These are phyloP conservation scores for Coemansia sp. DNA, from an alignment of 192 early-diverging fungal genomes.

Conservation along the genomic window DNA sequence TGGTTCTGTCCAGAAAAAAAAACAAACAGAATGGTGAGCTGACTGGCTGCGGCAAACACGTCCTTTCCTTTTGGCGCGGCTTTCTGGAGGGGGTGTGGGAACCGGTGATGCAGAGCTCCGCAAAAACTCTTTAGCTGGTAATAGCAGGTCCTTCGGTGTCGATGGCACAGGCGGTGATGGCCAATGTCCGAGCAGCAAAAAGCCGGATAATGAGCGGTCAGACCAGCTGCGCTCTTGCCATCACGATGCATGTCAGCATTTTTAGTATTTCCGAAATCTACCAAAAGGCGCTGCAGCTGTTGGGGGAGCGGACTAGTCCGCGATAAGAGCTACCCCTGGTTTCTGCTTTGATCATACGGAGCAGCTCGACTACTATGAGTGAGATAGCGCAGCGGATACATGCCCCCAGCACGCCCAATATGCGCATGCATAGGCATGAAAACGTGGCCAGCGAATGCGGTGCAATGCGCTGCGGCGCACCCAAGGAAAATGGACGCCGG, in stretches of 20 bases:
- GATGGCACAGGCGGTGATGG: background rate
- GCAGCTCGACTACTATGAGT: background rate
- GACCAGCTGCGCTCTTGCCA: background rate
- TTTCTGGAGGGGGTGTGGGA: background rate
- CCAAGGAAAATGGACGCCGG: background rate
- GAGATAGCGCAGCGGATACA: constrained; percentile 1
- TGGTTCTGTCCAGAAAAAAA: background rate
- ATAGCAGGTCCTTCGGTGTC: background rate
- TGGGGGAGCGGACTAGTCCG: background rate
- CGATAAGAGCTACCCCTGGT: background rate
- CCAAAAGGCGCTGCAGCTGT: background rate
- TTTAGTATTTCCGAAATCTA: background rate
- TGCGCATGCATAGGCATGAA: background rate
- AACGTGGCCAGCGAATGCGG: background rate
- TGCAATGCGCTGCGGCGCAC: background rate
- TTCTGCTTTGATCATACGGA: background rate
- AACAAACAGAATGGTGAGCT: background rate
- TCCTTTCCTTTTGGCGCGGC: background rate
- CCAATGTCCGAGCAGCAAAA: background rate
- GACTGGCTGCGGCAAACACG: background rate
- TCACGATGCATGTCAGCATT: background rate
- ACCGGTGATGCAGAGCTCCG: background rate
- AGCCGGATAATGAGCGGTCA: background rate
- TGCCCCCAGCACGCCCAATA: background rate
- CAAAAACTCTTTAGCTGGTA: background rate